A percentile compares a stretch with the other conserved stretches of the same genome.
Conservation (phyloP, 371 early-diverging fungal genomes). For the Blakeslea trispora region DNA sequence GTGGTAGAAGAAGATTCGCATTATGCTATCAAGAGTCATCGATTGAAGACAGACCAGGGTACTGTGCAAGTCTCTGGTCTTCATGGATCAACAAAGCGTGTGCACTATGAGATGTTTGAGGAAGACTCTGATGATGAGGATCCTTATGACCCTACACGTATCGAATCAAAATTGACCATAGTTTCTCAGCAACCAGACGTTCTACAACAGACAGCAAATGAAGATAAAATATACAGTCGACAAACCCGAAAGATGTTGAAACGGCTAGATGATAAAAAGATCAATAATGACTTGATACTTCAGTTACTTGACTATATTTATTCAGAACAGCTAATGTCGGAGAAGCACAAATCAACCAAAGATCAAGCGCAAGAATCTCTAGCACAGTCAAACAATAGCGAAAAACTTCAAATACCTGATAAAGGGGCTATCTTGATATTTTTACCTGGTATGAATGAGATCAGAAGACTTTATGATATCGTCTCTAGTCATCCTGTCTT, state of each 20-base stretch:
- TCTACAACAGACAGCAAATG: constrained; percentile 26
- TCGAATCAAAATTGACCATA: constrained; percentile 25
- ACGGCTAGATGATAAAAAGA: constrained; percentile 63
- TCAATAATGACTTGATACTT: constrained; percentile 75
- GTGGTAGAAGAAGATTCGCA: constrained; percentile 61
- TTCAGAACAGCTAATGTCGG: not conserved
- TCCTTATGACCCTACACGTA: constrained; percentile 32
- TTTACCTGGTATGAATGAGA: constrained; percentile 88
- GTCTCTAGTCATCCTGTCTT: constrained; percentile 51
- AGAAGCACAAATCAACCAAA: not conserved
- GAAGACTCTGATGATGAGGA: constrained; percentile 48
- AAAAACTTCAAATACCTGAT: constrained; percentile 38
- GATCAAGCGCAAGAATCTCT: constrained; percentile 14
- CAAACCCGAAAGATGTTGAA: constrained; percentile 52
- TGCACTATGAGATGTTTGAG: constrained; percentile 54
- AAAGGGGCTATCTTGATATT: constrained; percentile 86
- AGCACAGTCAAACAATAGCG: constrained; percentile 8
- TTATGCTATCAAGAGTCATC: constrained; percentile 38
- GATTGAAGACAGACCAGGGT: constrained; percentile 21
- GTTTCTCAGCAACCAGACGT: constrained; percentile 22
- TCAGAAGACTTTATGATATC: constrained; percentile 57
- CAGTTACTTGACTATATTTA: constrained; percentile 64
- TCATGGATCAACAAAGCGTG: constrained; percentile 39
- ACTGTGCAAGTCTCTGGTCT: constrained; percentile 30
- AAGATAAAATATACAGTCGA: constrained; percentile 37